A percentile compares a stretch with the other conserved stretches of the same genome.
Evolutionary conservation across 176 grass and related monocot species (phyloP).

Genomic region (Cenchrus americanus): DNA sequence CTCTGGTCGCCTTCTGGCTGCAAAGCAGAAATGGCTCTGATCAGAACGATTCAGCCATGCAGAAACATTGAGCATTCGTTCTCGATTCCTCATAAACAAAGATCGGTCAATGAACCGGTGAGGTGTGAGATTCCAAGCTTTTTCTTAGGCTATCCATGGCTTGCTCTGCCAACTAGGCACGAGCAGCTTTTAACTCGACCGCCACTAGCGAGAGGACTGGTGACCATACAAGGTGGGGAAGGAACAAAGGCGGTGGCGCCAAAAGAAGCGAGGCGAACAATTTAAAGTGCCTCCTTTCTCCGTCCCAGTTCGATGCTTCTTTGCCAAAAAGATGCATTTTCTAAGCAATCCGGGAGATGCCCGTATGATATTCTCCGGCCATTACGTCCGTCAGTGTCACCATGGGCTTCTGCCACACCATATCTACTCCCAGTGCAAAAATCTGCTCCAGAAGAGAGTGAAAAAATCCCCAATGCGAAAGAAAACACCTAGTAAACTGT

Average conservation of each 20-base stretch:
- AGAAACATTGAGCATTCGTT: no score
- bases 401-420: neutral
- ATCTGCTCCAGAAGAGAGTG: neutral
- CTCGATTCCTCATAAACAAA: neutral
- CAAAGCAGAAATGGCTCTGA: conserved; percentile 21
- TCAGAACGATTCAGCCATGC: conserved; percentile 29
- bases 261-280: conserved; percentile 65
- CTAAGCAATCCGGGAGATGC: conserved; percentile 35
- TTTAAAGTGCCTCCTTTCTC: conserved; percentile 49
- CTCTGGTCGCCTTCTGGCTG: conserved; percentile 71
- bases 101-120: neutral
- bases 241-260: conserved; percentile 61
- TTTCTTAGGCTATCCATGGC: conserved; percentile 20
- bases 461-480: neutral
- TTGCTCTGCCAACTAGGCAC: conserved; percentile 44
- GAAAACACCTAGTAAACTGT: neutral
- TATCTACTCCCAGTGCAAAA: neutral
- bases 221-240: conserved; percentile 67
- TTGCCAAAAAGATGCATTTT: conserved; percentile 42
- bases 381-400: conserved; percentile 34
- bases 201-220: conserved; percentile 52
- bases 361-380: conserved; percentile 28
- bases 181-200: conserved; percentile 64
- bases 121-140: conserved; percentile 37
- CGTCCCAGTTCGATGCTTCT: conserved; percentile 28